Percentiles rank a stretch among this genome's conserved stretches.
phyloP scores from a whole-genome alignment of 2,329 filamentous ascomycete genomes.

The Pseudonectria foliicola region DNA sequence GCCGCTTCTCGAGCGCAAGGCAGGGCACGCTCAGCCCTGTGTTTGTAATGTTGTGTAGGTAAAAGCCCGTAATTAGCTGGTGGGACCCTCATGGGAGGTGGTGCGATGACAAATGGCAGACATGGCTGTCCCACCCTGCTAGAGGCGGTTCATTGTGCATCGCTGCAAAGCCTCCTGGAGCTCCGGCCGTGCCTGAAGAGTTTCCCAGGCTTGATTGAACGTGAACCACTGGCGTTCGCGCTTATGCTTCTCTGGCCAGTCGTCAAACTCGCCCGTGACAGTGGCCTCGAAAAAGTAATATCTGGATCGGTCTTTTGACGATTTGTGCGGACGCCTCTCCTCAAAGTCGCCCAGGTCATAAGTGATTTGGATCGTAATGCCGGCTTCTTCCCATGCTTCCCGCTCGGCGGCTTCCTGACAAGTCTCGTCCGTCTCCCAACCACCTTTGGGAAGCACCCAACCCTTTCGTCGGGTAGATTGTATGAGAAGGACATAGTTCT shows the following conservation, averaged over 20 bases:
- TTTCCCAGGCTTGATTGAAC: constrained; percentile 72
- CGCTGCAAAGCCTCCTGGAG: constrained; percentile 78
- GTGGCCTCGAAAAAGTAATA: constrained; percentile 83
- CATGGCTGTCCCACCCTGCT: constrained; percentile 4
- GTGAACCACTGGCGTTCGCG: constrained; percentile 85
- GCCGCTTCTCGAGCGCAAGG: too few relatives aligned
- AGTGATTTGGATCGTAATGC: constrained; percentile 77
- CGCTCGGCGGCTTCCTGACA: constrained; percentile 77
- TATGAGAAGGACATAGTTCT: constrained; percentile 83
- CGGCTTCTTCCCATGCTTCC: constrained; percentile 97
- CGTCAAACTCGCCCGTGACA: constrained; percentile 75
- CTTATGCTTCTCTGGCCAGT: constrained; percentile 95
- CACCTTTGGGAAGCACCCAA: constrained; percentile 96
- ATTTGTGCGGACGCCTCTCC: constrained; percentile 75
- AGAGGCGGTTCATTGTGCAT: constrained; percentile 57
- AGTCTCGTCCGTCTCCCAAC: constrained; percentile 92
- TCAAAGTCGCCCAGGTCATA: constrained; percentile 81
- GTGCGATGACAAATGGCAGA: too few relatives aligned
- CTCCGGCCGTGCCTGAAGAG: constrained; percentile 73
- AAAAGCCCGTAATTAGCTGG: neutral
- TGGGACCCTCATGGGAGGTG: too few relatives aligned
- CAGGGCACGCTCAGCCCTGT: too few relatives aligned
- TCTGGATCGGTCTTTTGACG: constrained; percentile 53
- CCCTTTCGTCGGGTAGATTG: constrained; percentile 85
- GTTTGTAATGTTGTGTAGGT: too few relatives aligned